Evolutionary conservation across 176 grass and related monocot species (phyloP).

Genomic region (Bolboschoenus planiculmis): DNA sequence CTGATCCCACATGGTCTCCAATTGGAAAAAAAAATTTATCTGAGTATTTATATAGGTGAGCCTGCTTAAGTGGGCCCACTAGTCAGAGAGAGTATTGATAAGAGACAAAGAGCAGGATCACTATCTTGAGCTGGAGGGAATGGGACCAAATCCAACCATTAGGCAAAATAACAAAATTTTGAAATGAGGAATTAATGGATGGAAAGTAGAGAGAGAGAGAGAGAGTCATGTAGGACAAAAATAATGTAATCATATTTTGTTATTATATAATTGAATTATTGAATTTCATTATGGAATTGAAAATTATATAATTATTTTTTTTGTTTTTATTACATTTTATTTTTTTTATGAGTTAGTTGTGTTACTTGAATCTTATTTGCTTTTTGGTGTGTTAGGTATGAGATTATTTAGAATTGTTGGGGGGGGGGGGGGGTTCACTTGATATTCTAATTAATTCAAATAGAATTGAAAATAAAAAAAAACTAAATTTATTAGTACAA

Average conservation of each 20-base stretch:
- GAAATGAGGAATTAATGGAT: not conserved
- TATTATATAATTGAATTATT: not conserved
- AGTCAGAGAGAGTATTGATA: not conserved
- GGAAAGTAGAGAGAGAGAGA: not conserved
- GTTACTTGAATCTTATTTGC: not conserved
- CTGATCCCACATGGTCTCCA: not conserved
- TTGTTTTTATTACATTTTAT: no score
- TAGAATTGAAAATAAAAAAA: no score
- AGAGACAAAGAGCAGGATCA: constrained; percentile 5
- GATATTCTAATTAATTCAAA: no score
- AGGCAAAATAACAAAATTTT: not conserved
- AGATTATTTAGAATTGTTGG: no score
- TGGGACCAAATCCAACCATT: not conserved
- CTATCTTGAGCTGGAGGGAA: constrained; percentile 2
- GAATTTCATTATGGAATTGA: not conserved
- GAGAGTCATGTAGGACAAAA: not conserved
- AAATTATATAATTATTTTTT: not conserved
- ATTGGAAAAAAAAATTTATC: no score
- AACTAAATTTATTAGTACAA: no score
- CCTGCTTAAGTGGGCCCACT: not conserved
- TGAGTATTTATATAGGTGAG: no score
- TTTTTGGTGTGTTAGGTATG: no score
- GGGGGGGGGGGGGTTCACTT: no score
- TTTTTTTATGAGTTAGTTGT: no score
- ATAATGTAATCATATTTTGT: no score